A percentile compares a stretch with the other conserved stretches of the same genome.
phyloP scores from a whole-genome alignment of 306 rosid genomes.

The Acacia acuminata region DNA sequence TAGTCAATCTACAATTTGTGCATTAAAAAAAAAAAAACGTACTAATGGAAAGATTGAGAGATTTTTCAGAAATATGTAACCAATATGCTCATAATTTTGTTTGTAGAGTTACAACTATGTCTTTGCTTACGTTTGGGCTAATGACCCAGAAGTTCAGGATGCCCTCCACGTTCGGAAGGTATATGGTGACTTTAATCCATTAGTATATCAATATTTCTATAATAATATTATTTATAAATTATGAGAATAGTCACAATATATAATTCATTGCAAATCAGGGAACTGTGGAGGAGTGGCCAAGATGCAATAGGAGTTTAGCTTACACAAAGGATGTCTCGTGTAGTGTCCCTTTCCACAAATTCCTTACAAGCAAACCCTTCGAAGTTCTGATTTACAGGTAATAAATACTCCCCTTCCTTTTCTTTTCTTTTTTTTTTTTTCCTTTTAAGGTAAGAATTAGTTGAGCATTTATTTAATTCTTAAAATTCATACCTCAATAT shows the following conservation, averaged over 20 bases:
- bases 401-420: background rate
- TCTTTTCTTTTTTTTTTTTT: too few species aligned
- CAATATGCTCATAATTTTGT: background rate
- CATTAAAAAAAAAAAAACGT: background rate
- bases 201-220: background rate
- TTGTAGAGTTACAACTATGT: background rate
- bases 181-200: background rate
- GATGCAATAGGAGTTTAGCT: constrained; percentile 31
- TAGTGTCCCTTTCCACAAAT: constrained; percentile 25
- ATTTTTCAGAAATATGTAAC: background rate
- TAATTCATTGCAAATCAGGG: constrained; percentile 22
- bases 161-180: constrained; percentile 32
- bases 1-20: background rate
- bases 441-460: background rate
- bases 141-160: constrained; percentile 14
- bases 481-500: too few species aligned
- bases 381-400: constrained; percentile 38
- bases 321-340: constrained; percentile 19
- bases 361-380: constrained; percentile 32
- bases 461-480: too few species aligned
- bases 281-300: constrained; percentile 19
- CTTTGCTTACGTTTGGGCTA: constrained; percentile 30
- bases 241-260: background rate
- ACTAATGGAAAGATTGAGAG: background rate
- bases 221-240: background rate